These are phyloP conservation scores for Fusarium bulbicola DNA, from an alignment of 2,329 filamentous ascomycete genomes.

Conservation along the genomic window DNA sequence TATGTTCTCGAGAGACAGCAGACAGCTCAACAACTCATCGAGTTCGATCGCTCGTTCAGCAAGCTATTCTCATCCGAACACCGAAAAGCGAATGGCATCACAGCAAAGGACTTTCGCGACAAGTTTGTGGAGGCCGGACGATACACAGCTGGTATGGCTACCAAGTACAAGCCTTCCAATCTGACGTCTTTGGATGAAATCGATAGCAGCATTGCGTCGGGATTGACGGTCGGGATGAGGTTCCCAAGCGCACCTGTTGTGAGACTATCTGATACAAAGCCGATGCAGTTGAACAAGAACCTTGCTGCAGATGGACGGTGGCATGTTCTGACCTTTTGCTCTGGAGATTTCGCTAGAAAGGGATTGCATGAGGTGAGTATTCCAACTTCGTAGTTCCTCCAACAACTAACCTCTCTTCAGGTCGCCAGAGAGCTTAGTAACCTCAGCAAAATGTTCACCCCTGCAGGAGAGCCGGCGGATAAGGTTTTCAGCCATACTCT, in stretches of 20 bases:
- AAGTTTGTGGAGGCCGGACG: slow-evolving; percentile 31
- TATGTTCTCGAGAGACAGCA: slow-evolving; percentile 62
- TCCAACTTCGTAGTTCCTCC: accelerated
- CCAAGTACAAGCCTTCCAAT: slow-evolving; percentile 12
- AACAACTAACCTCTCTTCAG: accelerated
- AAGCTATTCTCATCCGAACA: slow-evolving; percentile 34
- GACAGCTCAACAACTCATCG: slow-evolving; percentile 55
- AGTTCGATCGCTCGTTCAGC: slow-evolving; percentile 52
- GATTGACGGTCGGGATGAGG: slow-evolving; percentile 21
- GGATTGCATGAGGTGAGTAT: background rate
- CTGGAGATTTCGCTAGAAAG: background rate
- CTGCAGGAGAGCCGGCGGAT: background rate
- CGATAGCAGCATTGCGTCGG: background rate
- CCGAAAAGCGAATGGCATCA: slow-evolving; percentile 2
- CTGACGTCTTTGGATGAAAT: background rate
- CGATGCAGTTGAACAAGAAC: slow-evolving; percentile 16
- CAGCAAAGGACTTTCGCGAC: slow-evolving; percentile 20
- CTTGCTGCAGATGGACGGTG: slow-evolving; percentile 32
- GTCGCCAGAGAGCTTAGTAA: background rate
- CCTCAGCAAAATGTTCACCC: background rate
- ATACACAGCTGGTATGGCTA: slow-evolving; percentile 35
- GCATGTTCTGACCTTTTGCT: slow-evolving; percentile 32
- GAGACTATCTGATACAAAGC: slow-evolving; percentile 34
- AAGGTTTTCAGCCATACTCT: slow-evolving; percentile 5
- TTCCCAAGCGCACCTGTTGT: slow-evolving; percentile 28